Evolutionary conservation across 192 early-diverging fungal genomes (phyloP), one percentile per base, ranked within the genome.

Genomic region (Mycoemilia scoparia): DNA sequence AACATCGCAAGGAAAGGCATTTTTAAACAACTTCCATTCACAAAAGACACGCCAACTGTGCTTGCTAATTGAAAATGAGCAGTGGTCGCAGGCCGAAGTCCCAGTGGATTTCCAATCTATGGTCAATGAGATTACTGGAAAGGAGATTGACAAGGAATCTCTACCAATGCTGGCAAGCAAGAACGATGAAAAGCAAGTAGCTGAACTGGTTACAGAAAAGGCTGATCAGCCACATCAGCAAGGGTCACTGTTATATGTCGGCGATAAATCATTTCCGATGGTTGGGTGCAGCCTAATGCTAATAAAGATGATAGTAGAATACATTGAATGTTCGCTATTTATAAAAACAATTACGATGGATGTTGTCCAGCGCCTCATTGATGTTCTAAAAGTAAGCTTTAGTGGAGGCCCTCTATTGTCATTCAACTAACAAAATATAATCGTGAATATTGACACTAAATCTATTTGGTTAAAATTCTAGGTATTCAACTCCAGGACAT

Each of bases 51-150:
- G 82, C 24, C 88, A 96, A 51, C 64, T 85, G 13, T 71, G 76
- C 8, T 54, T 82, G 12, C 60, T 93, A 8, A 75, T 98, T 34
- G 95, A 96, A 43, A 92, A 84, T 51, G 95, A 98, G 49, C 86
- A 91, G 58, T 98, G 95, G 95, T 62, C 69, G 15, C 84, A 84
- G 45, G 74, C 82, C 7, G 83, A 83, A 37, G 82, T 98, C n/a
- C 87, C 90, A 0, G 64, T 77, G 36, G 89, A 93, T 39, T 98
- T 90, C 35, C 95, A 98, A 46, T 49, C 67, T 10, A 80, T 90
- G 25, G 76, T 78, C 5, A 71, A 87, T 19, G 58, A 71, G 24
- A 67, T 89, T 1, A 69, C 70, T 10, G 59, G 66, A 0, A 39
- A 32, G 6, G 32, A 21, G 1, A 12, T 26, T 5, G 14, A 13